Conservation (phyloP, 805 yeast genomes). For the Zygosaccharomyces kombuchaensis region DNA sequence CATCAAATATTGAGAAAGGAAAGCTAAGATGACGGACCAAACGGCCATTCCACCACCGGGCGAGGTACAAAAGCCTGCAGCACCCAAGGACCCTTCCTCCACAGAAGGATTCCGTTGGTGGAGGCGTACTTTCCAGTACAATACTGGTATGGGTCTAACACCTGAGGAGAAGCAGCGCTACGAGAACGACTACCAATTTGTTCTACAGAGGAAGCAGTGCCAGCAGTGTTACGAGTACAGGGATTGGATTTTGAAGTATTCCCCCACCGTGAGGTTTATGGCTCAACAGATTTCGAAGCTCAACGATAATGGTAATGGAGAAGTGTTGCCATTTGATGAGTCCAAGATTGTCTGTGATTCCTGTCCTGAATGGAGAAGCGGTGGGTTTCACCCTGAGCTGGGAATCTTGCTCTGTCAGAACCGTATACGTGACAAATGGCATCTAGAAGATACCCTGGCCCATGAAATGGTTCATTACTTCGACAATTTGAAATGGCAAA, state of each 20-base stretch:
- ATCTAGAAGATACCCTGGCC: constrained; percentile 83
- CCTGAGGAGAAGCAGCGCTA: constrained; percentile 50
- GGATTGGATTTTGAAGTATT: constrained; percentile 73
- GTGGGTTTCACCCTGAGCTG: constrained; percentile 88
- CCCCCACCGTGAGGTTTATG: constrained; percentile 87
- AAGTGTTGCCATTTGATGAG: constrained; percentile 23
- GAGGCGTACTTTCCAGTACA: constrained; percentile 66
- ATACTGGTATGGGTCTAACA: constrained; percentile 63
- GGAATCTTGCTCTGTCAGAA: constrained; percentile 89
- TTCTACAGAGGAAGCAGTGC: constrained; percentile 53
- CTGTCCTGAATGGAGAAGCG: constrained; percentile 80
- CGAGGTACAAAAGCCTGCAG: constrained; percentile 17
- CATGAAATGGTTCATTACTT: constrained; percentile 94
- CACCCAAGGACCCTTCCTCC: constrained; percentile 17
- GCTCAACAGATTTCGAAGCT: constrained; percentile 71
- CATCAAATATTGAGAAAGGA: background rate
- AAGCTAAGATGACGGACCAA: constrained; percentile 3
- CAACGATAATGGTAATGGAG: constrained; percentile 24
- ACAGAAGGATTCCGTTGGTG: constrained; percentile 69
- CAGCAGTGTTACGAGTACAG: constrained; percentile 64
- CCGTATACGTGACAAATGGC: constrained; percentile 66
- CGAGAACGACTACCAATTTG: constrained; percentile 49
- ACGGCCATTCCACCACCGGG: constrained; percentile 14
- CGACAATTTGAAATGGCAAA: constrained; percentile 82
- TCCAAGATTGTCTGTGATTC: constrained; percentile 60